These are phyloP conservation scores for Leccinum olivaceopallidum DNA, from an alignment of 768 basidiomycete species.

Conservation along the genomic window DNA sequence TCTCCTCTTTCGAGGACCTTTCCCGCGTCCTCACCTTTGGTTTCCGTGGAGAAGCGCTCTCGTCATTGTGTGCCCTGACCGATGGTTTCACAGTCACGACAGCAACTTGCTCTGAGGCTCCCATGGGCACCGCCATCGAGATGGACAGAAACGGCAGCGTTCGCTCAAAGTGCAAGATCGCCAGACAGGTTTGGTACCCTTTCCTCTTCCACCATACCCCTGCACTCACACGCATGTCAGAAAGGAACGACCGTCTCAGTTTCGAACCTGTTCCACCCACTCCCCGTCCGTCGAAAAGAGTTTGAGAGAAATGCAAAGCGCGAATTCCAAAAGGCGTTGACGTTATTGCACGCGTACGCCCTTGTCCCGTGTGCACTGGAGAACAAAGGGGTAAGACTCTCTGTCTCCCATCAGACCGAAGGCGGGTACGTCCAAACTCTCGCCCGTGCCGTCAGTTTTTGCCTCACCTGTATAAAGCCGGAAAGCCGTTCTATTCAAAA, in stretches of 20 bases:
- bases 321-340: constrained; percentile 85
- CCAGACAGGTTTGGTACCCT: constrained; percentile 61
- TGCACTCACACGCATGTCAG: constrained; percentile 40
- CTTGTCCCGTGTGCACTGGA: constrained; percentile 70
- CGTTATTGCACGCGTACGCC: constrained; percentile 84
- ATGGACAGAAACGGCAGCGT: constrained; percentile 68
- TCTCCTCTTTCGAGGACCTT: constrained; percentile 74
- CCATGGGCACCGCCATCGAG: constrained; percentile 79
- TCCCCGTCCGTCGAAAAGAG: constrained; percentile 92
- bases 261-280: constrained; percentile 68
- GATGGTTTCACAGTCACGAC: constrained; percentile 73
- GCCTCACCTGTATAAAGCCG: constrained; percentile 38
- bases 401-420: constrained; percentile 65
- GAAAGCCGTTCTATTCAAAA: constrained; percentile 70
- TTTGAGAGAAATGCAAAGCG: constrained; percentile 86
- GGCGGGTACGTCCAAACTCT: constrained; percentile 56
- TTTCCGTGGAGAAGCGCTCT: constrained; percentile 94
- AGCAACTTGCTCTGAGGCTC: constrained; percentile 65
- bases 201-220: not conserved
- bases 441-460: not conserved
- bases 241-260: constrained; percentile 84
- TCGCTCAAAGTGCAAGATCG: constrained; percentile 58
- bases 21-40: constrained; percentile 79
- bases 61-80: constrained; percentile 85
- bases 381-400: constrained; percentile 65